Evolutionary conservation across 2,329 filamentous ascomycete species (phyloP), one percentile per base, ranked within the genome.

Genomic region (Rhynchosporium graminicola): DNA sequence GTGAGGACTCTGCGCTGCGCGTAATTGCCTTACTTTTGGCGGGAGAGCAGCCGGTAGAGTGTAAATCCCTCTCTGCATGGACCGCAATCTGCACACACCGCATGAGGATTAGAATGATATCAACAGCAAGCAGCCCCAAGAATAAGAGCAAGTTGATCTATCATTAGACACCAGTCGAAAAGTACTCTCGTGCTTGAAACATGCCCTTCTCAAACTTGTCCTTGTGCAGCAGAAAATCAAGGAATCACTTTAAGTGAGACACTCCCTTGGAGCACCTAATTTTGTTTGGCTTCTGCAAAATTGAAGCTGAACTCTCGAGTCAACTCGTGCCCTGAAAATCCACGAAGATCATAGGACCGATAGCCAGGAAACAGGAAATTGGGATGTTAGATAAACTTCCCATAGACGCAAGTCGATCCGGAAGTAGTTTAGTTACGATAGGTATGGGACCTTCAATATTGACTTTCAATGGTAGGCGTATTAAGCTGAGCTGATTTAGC

Each of bases 11-110:
- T 63, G 60, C 48, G 48, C 31, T 33, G 10, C 38, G 8, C 50
- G 55, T 26, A 51, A 46, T 42, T 29, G 47, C n/a, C 36, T 36
- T 59, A 47, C 52, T 58, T 47, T 28, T 50, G 61, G 50, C 61
- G 64, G 64, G 50, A 64, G 56, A 62, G 46, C n/a, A 54, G 45
- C 59, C 56, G 62, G 56, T 57, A 50, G 57, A 57, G 20, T 20
- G 20, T 20, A 20, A 20, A 20, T 20, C 20, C 57, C 63, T n/a
- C 38, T 50, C 20, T 48, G 51, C 51, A 51, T 40, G 42, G 48
- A 43, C 48, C 50, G 46, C 59, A 50, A n/a, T 26, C 46, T 61
- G 59, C 46, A 48, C 51, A 48, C 52, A 46, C 54, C 42, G 42
- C 38, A 40, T 12, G 28, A 28, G 47, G 5, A 29, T 45, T 9